These are phyloP conservation scores for Neofusicoccum kwambonambiense DNA, from an alignment of 2,329 filamentous ascomycete genomes.

Conservation along the genomic window DNA sequence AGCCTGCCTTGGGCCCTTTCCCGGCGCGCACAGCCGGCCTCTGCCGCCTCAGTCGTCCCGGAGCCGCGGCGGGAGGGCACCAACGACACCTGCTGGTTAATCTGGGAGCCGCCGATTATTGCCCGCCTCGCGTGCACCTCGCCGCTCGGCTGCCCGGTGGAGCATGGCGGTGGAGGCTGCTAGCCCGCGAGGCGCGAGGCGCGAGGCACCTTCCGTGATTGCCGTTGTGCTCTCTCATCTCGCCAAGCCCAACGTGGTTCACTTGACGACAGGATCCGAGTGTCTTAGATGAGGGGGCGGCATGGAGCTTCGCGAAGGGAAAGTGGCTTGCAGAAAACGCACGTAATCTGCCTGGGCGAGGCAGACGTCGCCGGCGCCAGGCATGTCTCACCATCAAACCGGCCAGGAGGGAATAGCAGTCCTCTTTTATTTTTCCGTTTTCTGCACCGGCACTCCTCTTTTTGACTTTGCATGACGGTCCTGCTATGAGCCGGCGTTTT, in stretches of 20 bases:
- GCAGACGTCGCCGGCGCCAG: not conserved
- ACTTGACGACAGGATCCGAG: not conserved
- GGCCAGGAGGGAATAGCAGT: conserved; percentile 3
- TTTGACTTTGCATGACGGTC: conserved; percentile 6
- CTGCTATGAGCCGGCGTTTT: conserved; percentile 6
- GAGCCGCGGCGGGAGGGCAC: not conserved
- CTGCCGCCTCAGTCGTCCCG: not conserved
- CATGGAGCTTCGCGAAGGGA: not conserved
- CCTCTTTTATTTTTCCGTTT: conserved; percentile 15
- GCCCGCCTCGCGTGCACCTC: not conserved
- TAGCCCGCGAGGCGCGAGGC: not conserved
- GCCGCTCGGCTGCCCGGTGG: not conserved
- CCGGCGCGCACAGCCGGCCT: not conserved
- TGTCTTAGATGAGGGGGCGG: not conserved
- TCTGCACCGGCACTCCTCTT: conserved; percentile 6
- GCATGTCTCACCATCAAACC: conserved; percentile 11
- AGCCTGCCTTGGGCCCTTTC: not conserved
- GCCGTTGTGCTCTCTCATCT: conserved; percentile 1
- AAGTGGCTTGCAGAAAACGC: conserved; percentile 13
- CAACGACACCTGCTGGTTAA: not conserved
- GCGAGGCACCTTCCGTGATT: not conserved
- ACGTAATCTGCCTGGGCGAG: conserved; percentile 7
- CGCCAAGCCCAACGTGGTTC: not conserved
- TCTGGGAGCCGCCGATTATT: conserved; percentile 4
- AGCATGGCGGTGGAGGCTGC: not conserved